These are phyloP conservation scores for Chrysanthemum makinoi DNA, from an alignment of 129 eudicot genomes.

Conservation along the genomic window DNA sequence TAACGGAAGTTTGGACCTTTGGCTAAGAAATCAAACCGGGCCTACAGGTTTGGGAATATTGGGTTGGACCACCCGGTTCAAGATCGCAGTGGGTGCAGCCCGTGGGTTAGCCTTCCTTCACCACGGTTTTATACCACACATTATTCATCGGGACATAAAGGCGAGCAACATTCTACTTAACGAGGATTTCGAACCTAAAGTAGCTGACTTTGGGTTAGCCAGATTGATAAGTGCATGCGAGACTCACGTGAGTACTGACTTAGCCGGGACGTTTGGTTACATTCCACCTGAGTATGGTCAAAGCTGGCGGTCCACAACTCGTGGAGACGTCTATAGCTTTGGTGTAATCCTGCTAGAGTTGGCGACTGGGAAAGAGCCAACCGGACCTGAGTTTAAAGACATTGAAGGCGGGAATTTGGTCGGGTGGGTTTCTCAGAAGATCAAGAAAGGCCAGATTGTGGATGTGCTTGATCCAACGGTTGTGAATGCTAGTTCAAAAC, in stretches of 20 bases:
- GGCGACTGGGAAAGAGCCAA: constrained; percentile 76
- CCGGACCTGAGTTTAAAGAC: constrained; percentile 73
- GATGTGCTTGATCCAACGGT: constrained; percentile 65
- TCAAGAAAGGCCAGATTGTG: constrained; percentile 50
- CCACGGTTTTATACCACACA: constrained; percentile 65
- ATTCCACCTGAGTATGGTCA: constrained; percentile 83
- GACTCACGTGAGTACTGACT: constrained; percentile 77
- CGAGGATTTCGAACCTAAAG: constrained; percentile 72
- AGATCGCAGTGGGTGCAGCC: constrained; percentile 74
- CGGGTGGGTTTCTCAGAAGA: constrained; percentile 65
- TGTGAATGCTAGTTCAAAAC: constrained; percentile 69
- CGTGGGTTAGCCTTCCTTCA: constrained; percentile 76
- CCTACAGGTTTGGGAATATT: constrained; percentile 38
- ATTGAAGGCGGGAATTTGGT: constrained; percentile 75
- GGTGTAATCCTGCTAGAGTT: constrained; percentile 78
- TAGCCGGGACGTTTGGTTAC: constrained; percentile 84
- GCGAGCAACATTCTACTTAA: constrained; percentile 66
- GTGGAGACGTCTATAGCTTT: constrained; percentile 77
- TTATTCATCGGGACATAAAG: constrained; percentile 69
- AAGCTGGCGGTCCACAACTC: constrained; percentile 69
- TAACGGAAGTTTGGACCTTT: constrained; percentile 69
- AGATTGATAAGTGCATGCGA: constrained; percentile 73
- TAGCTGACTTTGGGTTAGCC: constrained; percentile 71
- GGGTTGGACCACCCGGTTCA: constrained; percentile 56
- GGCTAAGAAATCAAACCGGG: constrained; percentile 62